Evolutionary conservation across 2,329 filamentous ascomycete genomes (phyloP), one percentile per base, ranked within the genome.

Genomic region (Apiospora arundinis): DNA sequence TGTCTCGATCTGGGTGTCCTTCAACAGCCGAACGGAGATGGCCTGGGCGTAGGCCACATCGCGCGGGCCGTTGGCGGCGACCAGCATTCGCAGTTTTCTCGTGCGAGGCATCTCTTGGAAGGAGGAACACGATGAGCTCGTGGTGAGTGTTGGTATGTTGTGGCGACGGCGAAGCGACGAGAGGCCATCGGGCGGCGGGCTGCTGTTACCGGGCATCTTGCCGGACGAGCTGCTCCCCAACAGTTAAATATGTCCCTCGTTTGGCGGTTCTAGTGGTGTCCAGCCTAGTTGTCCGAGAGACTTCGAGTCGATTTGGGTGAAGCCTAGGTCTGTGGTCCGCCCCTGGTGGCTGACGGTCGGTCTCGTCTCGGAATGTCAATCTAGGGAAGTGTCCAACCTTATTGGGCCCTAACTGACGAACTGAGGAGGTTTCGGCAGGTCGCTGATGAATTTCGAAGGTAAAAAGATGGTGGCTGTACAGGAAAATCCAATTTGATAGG

Each of bases 21-120:
- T 92, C 70, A 91, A 91, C 4, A 93, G 85, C 72, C 91, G 89
- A 67, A 92, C 87, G 72, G 91, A 89, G 69, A 93, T 86, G 23
- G 90, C 85, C 78, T 91, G 88, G 69, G 91, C 91, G 82, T 89
- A 92, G 63, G 90, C 89, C 42, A 90, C 88, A 76, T 92, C 90
- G 70, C 88, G 86, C 66, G 88, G 85, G 72, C 92, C 91, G 75
- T 92, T 91, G 71, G 91, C 88, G 71, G 90, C 90, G 46, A 93
- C 85, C 45, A 93, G 87, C 70, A 93, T 86, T 73, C 85, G 88
- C 42, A 92, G 82, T 74, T 88, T 89, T 73, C 82, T 79, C 44
- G 82, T 81, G 18, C 81, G 80, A 67, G 80, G 81, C 74, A 81
- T 80, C 70, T 83, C 81, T 74, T 80, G 80, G 65, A 83, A 73